phyloP scores from a whole-genome alignment of 129 eudicot species.

The Kitagawia praeruptora region DNA sequence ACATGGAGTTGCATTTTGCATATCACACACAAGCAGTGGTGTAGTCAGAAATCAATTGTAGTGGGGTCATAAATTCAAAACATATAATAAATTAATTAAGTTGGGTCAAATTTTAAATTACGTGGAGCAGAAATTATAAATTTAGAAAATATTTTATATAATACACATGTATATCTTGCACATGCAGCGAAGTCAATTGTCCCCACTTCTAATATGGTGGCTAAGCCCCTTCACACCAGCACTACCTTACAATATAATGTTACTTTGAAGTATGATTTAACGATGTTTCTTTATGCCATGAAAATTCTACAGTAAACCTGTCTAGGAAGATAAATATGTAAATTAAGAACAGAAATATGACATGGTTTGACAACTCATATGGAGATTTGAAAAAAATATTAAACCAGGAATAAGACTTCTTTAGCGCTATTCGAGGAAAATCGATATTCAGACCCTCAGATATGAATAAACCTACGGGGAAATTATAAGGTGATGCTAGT shows the following conservation, averaged over 20 bases:
- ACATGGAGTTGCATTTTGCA: slow-evolving; percentile 2
- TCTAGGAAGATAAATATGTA: not conserved
- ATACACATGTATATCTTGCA: not conserved
- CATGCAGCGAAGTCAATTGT: not conserved
- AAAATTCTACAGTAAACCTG: not conserved
- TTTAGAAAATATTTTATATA: not conserved
- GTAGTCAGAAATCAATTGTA: not conserved
- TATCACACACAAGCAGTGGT: not conserved
- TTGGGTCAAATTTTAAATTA: not conserved
- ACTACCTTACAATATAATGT: not conserved
- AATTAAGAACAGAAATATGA: not conserved
- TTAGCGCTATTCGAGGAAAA: not conserved
- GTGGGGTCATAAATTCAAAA: not conserved
- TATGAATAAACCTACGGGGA: not conserved
- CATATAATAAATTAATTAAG: not conserved
- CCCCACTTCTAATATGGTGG: not conserved
- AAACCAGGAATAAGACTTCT: not conserved
- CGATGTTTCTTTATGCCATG: not conserved
- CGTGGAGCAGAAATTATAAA: not conserved
- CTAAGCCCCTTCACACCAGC: not conserved
- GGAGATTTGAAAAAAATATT: not conserved
- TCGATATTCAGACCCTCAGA: not conserved
- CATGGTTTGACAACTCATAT: not conserved
- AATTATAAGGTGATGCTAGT: not conserved
- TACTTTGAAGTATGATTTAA: not conserved